phyloP scores from a whole-genome alignment of 2,329 filamentous ascomycete genomes.

The Pochonia chlamydosporia region DNA sequence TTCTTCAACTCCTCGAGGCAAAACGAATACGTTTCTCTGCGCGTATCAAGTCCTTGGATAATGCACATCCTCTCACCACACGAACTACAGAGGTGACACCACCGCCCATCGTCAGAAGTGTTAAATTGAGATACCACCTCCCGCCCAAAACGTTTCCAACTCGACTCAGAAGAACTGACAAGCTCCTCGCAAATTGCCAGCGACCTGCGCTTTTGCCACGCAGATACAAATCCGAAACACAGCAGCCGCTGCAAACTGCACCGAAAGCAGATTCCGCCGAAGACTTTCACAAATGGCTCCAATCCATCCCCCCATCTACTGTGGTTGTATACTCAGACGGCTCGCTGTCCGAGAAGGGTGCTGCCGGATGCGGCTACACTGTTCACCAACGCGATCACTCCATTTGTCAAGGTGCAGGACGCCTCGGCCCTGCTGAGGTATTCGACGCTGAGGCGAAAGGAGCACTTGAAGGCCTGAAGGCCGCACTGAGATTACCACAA shows the following conservation, averaged over 20 bases:
- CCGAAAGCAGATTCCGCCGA: not conserved
- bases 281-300: not conserved
- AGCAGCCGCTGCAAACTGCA: not conserved
- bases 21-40: not conserved
- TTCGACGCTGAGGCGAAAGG: not conserved
- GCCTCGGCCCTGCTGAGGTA: not conserved
- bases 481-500: not conserved
- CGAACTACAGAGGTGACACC: not conserved
- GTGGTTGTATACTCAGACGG: not conserved
- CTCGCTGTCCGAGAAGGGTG: not conserved
- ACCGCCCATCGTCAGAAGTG: not conserved
- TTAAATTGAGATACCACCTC: not conserved
- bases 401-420: not conserved
- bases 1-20: not conserved
- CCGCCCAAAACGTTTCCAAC: too few species aligned
- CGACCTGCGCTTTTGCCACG: too few species aligned
- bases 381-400: not conserved
- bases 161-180: too few species aligned
- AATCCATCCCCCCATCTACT: not conserved
- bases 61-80: not conserved
- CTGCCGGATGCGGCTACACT: not conserved
- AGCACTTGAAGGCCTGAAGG: constrained; percentile 5
- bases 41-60: not conserved
- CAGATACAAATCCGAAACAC: too few species aligned
- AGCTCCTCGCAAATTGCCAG: too few species aligned